Evolutionary conservation across 2,329 filamentous ascomycete species (phyloP).

Genomic region (Alternaria conjuncta): DNA sequence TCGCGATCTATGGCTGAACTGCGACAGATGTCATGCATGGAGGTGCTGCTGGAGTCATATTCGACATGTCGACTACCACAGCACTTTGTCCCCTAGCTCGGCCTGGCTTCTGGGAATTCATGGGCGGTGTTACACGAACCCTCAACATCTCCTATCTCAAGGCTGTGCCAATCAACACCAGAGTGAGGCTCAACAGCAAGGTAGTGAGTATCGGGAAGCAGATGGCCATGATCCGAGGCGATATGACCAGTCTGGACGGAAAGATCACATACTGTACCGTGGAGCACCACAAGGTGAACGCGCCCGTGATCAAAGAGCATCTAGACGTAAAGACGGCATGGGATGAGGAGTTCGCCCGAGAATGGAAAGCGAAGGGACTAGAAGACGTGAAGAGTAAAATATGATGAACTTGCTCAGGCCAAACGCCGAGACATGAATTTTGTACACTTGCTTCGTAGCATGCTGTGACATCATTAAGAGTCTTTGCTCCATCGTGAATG

Average conservation of each 20-base stretch:
- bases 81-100: constrained; percentile 57
- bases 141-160: constrained; percentile 61
- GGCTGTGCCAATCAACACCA: constrained; percentile 56
- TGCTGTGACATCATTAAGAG: background rate
- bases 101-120: constrained; percentile 60
- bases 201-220: constrained; percentile 57
- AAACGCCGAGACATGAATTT: background rate
- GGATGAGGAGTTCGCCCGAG: constrained; percentile 53
- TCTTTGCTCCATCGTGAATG: background rate
- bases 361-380: constrained; percentile 26
- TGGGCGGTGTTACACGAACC: constrained; percentile 59
- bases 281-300: constrained; percentile 61
- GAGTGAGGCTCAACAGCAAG: constrained; percentile 51
- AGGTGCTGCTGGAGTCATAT: constrained; percentile 49
- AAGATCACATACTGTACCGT: constrained; percentile 57
- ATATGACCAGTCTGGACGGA: constrained; percentile 58
- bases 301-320: constrained; percentile 51
- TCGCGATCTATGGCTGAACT: constrained; percentile 9
- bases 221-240: constrained; percentile 60
- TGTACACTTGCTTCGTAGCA: constrained; percentile 15
- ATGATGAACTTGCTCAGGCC: constrained; percentile 3
- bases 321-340: constrained; percentile 49
- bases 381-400: constrained; percentile 26
- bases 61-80: constrained; percentile 55
- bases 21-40: constrained; percentile 50